Percentiles rank a stretch among this genome's conserved stretches.
Conservation (phyloP, 202 grass and related monocot genomes). For the Digitaria exilis region DNA sequence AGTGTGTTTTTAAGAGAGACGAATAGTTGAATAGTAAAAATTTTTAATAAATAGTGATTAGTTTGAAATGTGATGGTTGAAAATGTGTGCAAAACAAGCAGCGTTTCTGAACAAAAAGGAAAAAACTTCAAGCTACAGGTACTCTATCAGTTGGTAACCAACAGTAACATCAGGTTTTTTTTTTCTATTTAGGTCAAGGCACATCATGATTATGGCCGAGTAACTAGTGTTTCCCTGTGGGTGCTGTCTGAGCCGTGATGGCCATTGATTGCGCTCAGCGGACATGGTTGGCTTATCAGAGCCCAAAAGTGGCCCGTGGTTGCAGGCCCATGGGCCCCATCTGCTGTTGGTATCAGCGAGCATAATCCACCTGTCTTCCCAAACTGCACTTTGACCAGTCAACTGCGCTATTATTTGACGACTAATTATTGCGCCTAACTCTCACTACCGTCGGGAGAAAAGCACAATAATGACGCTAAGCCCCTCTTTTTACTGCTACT, state of each 20-base stretch:
- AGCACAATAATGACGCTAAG: slow-evolving; percentile 1
- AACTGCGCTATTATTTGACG: slow-evolving; percentile 21
- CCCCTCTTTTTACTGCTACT: neutral
- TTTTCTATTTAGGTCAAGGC: slow-evolving; percentile 21
- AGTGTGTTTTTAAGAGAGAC: too few relatives aligned
- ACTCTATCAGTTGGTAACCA: slow-evolving; percentile 2
- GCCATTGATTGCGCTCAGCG: slow-evolving; percentile 29
- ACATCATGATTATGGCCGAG: slow-evolving; percentile 35
- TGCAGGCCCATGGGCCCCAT: slow-evolving; percentile 41
- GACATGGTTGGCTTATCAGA: slow-evolving; percentile 42
- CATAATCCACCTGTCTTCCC: slow-evolving; percentile 15
- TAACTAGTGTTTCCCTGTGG: slow-evolving; percentile 16
- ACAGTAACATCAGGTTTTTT: neutral
- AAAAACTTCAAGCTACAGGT: too few relatives aligned
- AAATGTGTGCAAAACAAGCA: too few relatives aligned
- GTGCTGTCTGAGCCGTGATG: slow-evolving; percentile 28
- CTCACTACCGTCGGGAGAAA: neutral
- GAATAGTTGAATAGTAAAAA: too few relatives aligned
- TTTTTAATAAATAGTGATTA: too few relatives aligned
- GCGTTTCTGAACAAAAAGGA: too few relatives aligned
- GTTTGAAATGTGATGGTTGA: too few relatives aligned
- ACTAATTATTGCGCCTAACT: slow-evolving; percentile 5
- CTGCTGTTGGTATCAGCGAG: slow-evolving; percentile 41
- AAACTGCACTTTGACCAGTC: slow-evolving; percentile 53
- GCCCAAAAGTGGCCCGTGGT: slow-evolving; percentile 36